Evolutionary conservation across 2,329 filamentous ascomycete genomes (phyloP), one percentile per base, ranked within the genome.

Genomic region (Penicillium sp.): DNA sequence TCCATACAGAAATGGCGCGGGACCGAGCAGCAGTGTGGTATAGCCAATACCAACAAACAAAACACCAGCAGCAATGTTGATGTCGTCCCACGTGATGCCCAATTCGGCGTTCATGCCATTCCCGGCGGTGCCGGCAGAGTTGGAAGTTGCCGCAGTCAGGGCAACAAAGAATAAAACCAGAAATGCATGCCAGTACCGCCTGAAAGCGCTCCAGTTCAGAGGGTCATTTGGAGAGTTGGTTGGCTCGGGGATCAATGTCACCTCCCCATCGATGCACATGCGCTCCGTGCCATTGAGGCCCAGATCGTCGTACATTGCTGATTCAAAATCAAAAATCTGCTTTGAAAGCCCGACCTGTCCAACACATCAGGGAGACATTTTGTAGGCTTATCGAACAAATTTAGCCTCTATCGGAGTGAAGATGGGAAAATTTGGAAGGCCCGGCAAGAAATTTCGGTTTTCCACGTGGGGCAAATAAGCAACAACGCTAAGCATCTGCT

Each of bases 21-120:
- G 78, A 14, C 76, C 77, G 29, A 77, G 73, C 12, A 81, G 67
- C 40, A 81, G 62, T 1, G 77, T 77, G 67, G 77, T 79, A 57
- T 79, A 80, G 4, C 79, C 79, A 45, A 82, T 81, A 2, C 73
- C 77, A 29, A 79, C 59, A 57, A 81, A 81, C 40, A 81, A 61
- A 2, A 82, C 76, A 19, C 78, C 79, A 0, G 78, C 79, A n/a
- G 77, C 78, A 4, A 75, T 79, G 45, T 82, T 81, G 64, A 79
- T 78, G 5, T 75, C 70, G 29, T 68, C 67, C 56, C 79, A 81
- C 22, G 69, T 69, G 49, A 82, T 79, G 9, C 73, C 76, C 14
- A 79, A 69, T 38, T 81, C 68, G 1, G 70, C 69, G 19, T 77
- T 73, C 60, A 79, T 74, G 14, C 76, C 76, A 49, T 76, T 72